phyloP scores from a whole-genome alignment of 176 grass and related monocot species.

The Hyparrhenia diplandra region DNA sequence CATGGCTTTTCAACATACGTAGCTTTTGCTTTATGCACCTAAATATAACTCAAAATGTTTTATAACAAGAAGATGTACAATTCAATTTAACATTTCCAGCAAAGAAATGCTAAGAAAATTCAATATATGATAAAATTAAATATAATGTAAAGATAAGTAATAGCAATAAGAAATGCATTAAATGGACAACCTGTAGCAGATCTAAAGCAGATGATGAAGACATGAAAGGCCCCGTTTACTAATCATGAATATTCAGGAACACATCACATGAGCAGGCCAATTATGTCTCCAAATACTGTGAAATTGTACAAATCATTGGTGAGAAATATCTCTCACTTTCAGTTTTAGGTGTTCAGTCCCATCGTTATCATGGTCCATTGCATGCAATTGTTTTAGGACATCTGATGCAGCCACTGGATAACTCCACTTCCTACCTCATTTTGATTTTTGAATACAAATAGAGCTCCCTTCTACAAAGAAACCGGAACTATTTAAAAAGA shows the following conservation, averaged over 20 bases:
- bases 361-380: neutral
- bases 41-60: neutral
- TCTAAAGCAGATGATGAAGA: neutral
- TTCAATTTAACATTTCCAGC: conserved; percentile 16
- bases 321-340: neutral
- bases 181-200: neutral
- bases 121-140: neutral
- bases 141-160: neutral
- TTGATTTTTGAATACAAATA: neutral
- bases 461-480: neutral
- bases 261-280: conserved; percentile 2
- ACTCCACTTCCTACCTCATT: neutral
- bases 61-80: neutral
- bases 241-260: neutral
- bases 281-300: neutral
- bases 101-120: neutral
- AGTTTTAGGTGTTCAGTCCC: neutral
- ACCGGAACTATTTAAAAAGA: neutral
- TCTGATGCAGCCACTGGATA: neutral
- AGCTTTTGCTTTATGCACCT: too few species aligned
- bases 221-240: neutral
- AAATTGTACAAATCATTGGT: neutral
- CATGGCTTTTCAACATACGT: too few species aligned
- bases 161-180: neutral
- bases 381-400: neutral